Base-by-base conservation (phyloP, 768 basidiomycete species). In the Punctularia strigosozonata region DNA sequence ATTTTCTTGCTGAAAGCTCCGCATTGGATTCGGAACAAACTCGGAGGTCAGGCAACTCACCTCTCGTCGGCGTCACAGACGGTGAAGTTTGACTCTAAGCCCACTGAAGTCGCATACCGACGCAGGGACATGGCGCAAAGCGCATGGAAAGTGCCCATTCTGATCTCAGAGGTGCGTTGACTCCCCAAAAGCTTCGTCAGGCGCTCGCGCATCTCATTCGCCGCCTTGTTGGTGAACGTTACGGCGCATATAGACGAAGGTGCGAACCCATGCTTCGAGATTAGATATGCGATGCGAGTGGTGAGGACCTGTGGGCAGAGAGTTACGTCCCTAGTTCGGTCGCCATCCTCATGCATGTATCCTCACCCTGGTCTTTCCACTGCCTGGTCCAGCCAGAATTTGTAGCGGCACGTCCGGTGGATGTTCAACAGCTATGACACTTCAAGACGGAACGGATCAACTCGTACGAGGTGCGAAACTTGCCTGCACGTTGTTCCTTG, bases 181-280 rank as follows among this genome's bases (percentile, higher is more conserved):
- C 73, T 68, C 4, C 87, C 88, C 25, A 94, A 66, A 3, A 90
- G 58, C 43, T 69, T 72, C 15, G 60, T 58, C 22, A 94, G 61
- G 3, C 89, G 68, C 37, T 73, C 66, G 38, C 73, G 68, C 86
- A 91, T 89, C 61, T 91, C 89, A 43, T 75, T 80, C 1, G 88
- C 86, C 13, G 88, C 87, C 56, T 88, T 88, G 61, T 89, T 89
- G 7, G 88, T 90, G 55, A 91, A 94, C 1, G 75, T 94, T 8
- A 91, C 82, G 2, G 80, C 79, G 49, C 79, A 81, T 57, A 86
- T 80, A 14, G 73, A 63, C 4, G 65, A 62, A 2, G 82, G 71
- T 8, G 64, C 51, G 7, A 80, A 50, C 19, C 48, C 48, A 48
- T 77, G 70, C 21, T 66, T 54, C 5, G 71, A 52, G 36, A 84